These are phyloP conservation scores for Saccharomycopsis schoenii DNA, from an alignment of 805 yeast species.

Conservation along the genomic window DNA sequence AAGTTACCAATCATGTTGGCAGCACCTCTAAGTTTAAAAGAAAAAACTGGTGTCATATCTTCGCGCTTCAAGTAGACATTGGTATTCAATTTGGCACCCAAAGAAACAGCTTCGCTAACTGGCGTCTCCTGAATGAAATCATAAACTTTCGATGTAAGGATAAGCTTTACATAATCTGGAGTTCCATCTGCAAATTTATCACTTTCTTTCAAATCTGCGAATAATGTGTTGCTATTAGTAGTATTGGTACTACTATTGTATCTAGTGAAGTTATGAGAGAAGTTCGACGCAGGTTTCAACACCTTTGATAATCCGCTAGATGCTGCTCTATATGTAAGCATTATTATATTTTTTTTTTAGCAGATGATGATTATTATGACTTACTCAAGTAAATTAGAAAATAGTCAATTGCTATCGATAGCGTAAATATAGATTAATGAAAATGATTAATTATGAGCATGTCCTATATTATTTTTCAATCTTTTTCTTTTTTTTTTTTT, in stretches of 20 bases:
- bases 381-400: too few species aligned
- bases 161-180: constrained; percentile 91
- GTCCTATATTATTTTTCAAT: neutral
- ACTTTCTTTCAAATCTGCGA: constrained; percentile 3
- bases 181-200: constrained; percentile 36
- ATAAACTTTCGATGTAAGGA: constrained; percentile 85
- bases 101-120: constrained; percentile 58
- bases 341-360: neutral
- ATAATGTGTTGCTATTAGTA: neutral
- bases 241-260: neutral
- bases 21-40: constrained; percentile 95
- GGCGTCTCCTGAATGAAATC: constrained; percentile 93
- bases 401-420: too few species aligned
- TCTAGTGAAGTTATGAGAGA: neutral
- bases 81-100: constrained; percentile 67
- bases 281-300: neutral
- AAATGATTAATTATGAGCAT: too few species aligned
- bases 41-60: constrained; percentile 88
- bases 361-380: too few species aligned
- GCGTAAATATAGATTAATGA: too few species aligned
- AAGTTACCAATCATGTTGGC: constrained; percentile 93
- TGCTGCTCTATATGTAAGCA: neutral
- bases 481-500: neutral
- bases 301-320: neutral
- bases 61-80: constrained; percentile 80